Percentiles rank a stretch among this genome's conserved stretches.
These are phyloP conservation scores for Xanthoconium separans DNA, from an alignment of 1,284 basidiomycete genomes.

Conservation along the genomic window DNA sequence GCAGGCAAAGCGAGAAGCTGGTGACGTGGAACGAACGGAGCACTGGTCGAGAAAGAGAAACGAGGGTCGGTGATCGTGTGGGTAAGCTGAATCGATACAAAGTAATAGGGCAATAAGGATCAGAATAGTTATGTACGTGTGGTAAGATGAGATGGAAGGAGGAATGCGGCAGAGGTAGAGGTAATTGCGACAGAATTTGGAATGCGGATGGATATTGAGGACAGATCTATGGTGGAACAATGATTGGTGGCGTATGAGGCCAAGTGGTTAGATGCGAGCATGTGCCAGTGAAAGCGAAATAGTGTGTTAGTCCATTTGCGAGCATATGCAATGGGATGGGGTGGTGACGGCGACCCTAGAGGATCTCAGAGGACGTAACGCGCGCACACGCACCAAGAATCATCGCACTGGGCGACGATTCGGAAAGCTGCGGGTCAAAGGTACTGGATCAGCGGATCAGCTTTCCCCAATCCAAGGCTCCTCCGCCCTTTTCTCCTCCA, in stretches of 20 bases:
- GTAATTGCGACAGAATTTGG: slow-evolving; percentile 17
- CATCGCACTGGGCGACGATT: background rate
- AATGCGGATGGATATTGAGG: slow-evolving; percentile 22
- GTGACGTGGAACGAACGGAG: slow-evolving; percentile 15
- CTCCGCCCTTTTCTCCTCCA: slow-evolving; percentile 45
- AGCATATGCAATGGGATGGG: slow-evolving; percentile 2
- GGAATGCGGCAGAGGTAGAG: slow-evolving; percentile 2
- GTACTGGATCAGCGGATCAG: slow-evolving; percentile 23
- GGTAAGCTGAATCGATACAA: slow-evolving; percentile 26
- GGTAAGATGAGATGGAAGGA: background rate
- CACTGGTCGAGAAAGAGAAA: slow-evolving; percentile 16
- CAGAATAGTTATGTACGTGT: slow-evolving; percentile 29
- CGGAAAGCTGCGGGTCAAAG: background rate
- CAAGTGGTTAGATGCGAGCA: slow-evolving; percentile 29
- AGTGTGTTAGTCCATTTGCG: slow-evolving; percentile 14
- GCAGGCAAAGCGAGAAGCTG: slow-evolving; percentile 20
- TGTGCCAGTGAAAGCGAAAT: slow-evolving; percentile 24
- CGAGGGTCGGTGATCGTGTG: slow-evolving; percentile 6
- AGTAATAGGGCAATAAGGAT: slow-evolving; percentile 28
- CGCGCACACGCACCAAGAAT: slow-evolving; percentile 8
- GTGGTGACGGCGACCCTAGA: background rate
- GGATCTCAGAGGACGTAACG: background rate
- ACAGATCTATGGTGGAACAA: slow-evolving; percentile 26
- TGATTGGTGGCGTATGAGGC: slow-evolving; percentile 14
- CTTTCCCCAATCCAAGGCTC: slow-evolving; percentile 30